A percentile compares a stretch with the other conserved stretches of the same genome.
phyloP scores from a whole-genome alignment of 306 rosid species.

The Malus orientalis region DNA sequence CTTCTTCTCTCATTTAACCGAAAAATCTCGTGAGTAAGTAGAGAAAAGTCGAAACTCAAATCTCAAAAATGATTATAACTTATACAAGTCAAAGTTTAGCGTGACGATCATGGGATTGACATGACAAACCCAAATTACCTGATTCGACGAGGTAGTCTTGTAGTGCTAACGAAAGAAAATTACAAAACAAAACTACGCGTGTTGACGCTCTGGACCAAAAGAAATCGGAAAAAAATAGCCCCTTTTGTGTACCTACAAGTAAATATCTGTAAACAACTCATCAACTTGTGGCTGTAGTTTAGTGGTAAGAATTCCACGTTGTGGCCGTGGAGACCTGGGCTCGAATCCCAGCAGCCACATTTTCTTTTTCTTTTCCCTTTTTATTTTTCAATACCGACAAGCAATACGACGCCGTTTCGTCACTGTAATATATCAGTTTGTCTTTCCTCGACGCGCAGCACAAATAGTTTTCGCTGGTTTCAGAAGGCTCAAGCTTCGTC shows the following conservation, averaged over 20 bases:
- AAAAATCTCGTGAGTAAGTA: not conserved
- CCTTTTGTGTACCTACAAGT: too few relatives aligned
- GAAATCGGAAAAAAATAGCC: too few relatives aligned
- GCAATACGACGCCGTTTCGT: not conserved
- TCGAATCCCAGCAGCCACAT: slow-evolving; percentile 25
- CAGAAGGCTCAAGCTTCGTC: not conserved
- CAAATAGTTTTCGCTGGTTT: not conserved
- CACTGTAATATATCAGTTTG: not conserved
- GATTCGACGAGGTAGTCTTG: too few relatives aligned
- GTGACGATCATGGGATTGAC: too few relatives aligned
- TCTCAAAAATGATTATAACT: too few relatives aligned
- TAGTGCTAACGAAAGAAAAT: too few relatives aligned
- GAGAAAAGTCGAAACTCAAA: not conserved
- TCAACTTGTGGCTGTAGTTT: slow-evolving; percentile 14
- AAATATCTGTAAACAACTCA: fast-evolving
- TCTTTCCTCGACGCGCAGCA: not conserved
- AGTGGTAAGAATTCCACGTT: slow-evolving; percentile 6
- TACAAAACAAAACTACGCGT: too few relatives aligned
- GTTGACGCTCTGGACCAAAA: too few relatives aligned
- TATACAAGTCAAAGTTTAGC: not conserved
- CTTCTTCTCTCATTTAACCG: too few relatives aligned
- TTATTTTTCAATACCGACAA: not conserved
- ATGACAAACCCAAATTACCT: not conserved
- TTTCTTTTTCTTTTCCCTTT: fast-evolving
- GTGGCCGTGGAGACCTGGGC: slow-evolving; percentile 30